These are phyloP conservation scores for Parathielavia hyrcaniae DNA, from an alignment of 495 filamentous ascomycete genomes.

Conservation along the genomic window DNA sequence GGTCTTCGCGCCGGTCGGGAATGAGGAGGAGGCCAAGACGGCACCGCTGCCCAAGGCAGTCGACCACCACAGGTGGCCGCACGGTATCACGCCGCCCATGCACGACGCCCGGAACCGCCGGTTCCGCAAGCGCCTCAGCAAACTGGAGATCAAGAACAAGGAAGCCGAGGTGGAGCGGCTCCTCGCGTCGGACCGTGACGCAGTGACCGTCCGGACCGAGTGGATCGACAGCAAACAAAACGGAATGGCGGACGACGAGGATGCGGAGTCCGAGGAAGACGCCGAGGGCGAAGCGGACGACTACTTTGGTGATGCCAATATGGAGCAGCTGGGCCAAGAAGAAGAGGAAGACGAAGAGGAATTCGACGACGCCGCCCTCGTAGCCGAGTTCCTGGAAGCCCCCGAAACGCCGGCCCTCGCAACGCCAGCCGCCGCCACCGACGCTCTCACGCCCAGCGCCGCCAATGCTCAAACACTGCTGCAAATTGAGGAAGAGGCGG, in stretches of 20 bases:
- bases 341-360: slow-evolving; percentile 13
- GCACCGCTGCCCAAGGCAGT: slow-evolving; percentile 60
- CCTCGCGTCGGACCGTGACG: slow-evolving; percentile 61
- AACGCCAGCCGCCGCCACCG: slow-evolving; percentile 33
- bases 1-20: slow-evolving; percentile 62
- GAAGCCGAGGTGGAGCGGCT: slow-evolving; percentile 76
- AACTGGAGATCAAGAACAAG: slow-evolving; percentile 80
- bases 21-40: slow-evolving; percentile 67
- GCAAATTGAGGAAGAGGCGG: slow-evolving; percentile 31
- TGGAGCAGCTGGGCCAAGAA: slow-evolving; percentile 34
- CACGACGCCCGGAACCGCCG: slow-evolving; percentile 75
- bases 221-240: slow-evolving; percentile 59
- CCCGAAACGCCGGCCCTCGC: slow-evolving; percentile 29
- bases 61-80: slow-evolving; percentile 67
- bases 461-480: slow-evolving; percentile 29
- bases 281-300: slow-evolving; percentile 51
- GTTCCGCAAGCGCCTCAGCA: slow-evolving; percentile 76
- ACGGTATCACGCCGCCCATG: slow-evolving; percentile 90
- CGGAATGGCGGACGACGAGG: slow-evolving; percentile 42
- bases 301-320: slow-evolving; percentile 39
- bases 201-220: slow-evolving; percentile 50
- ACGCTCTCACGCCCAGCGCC: slow-evolving; percentile 38
- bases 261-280: slow-evolving; percentile 56
- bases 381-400: slow-evolving; percentile 32
- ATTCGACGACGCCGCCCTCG: slow-evolving; percentile 38